phyloP scores from a whole-genome alignment of 768 basidiomycete genomes.

The Rhodotorula taiwanensis region DNA sequence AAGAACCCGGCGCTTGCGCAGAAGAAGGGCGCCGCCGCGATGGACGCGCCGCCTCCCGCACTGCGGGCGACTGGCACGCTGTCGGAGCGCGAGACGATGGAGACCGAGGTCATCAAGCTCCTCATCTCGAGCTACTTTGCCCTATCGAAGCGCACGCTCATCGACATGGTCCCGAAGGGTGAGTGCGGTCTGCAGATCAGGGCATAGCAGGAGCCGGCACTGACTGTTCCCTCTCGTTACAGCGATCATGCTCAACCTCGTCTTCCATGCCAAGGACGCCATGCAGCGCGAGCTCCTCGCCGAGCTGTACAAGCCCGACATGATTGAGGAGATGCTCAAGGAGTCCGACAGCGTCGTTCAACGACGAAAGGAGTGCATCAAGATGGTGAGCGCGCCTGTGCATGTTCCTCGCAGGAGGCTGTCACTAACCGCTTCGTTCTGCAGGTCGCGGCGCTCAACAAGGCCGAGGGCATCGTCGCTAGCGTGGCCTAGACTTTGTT shows the following conservation, averaged over 20 bases:
- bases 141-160: conserved; percentile 76
- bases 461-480: conserved; percentile 80
- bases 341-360: conserved; percentile 80
- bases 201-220: too few relatives aligned
- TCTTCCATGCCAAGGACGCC: conserved; percentile 87
- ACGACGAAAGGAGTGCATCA: conserved; percentile 85
- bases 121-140: conserved; percentile 66
- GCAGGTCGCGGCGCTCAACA: conserved; percentile 71
- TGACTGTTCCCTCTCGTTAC: conserved; percentile 40
- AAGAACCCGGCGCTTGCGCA: conserved; percentile 41
- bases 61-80: conserved; percentile 86
- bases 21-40: conserved; percentile 49
- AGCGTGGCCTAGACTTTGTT: conserved; percentile 10
- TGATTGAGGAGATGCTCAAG: conserved; percentile 88
- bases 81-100: conserved; percentile 92
- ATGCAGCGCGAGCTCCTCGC: conserved; percentile 88
- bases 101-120: conserved; percentile 98
- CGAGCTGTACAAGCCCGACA: conserved; percentile 94
- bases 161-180: conserved; percentile 93
- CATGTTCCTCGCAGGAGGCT: too few relatives aligned
- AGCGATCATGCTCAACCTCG: conserved; percentile 58
- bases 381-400: conserved; percentile 56
- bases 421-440: background rate
- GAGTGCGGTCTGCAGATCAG: background rate
- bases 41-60: conserved; percentile 70